These are phyloP conservation scores for Phytophthora agathidicida DNA, from an alignment of 352 stramenopile species.

Conservation along the genomic window DNA sequence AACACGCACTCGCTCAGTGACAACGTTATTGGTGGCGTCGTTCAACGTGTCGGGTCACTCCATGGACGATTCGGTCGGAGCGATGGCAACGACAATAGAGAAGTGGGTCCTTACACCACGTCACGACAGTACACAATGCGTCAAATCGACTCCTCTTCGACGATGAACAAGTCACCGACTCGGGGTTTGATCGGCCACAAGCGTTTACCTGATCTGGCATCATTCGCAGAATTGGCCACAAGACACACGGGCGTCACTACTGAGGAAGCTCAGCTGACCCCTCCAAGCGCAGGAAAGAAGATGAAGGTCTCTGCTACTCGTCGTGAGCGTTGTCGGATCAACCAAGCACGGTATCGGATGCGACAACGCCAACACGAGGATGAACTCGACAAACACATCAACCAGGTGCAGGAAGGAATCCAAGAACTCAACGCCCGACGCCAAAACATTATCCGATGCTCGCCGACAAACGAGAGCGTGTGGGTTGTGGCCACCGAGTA, in stretches of 20 bases:
- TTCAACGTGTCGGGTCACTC: background rate
- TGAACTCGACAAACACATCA: background rate
- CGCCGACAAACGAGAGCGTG: slow-evolving; percentile 4
- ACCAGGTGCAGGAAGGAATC: background rate
- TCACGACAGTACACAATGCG: background rate
- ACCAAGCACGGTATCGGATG: slow-evolving; percentile 13
- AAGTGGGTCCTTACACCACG: background rate
- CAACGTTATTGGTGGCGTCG: background rate
- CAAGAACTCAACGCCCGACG: slow-evolving; percentile 3
- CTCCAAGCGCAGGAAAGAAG: too few species aligned
- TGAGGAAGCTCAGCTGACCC: too few species aligned
- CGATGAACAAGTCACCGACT: background rate
- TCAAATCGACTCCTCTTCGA: background rate
- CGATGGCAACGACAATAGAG: background rate
- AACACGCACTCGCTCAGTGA: slow-evolving; percentile 1
- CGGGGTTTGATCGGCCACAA: background rate
- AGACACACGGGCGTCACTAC: too few species aligned
- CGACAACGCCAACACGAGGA: slow-evolving; percentile 1
- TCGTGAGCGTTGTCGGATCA: slow-evolving; percentile 12
- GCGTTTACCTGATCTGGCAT: background rate
- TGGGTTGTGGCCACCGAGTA: slow-evolving; percentile 20
- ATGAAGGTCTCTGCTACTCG: background rate
- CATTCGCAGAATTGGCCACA: background rate
- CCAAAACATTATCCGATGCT: background rate
- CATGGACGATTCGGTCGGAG: background rate